phyloP scores from a whole-genome alignment of 208 protist genomes.

The Jaenimonas drosophilae region DNA sequence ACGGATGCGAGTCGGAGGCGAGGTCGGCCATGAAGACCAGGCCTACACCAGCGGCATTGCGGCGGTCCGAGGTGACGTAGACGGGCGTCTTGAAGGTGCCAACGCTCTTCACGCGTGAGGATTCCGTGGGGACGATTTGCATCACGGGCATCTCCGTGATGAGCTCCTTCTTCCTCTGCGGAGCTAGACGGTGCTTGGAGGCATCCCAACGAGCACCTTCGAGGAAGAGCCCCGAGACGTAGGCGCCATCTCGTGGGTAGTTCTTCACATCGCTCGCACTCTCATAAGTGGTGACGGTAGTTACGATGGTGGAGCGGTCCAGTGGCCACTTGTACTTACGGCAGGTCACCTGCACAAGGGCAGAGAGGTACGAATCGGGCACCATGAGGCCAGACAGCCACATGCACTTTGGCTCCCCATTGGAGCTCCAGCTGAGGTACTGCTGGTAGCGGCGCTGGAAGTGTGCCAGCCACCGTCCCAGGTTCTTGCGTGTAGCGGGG shows the following conservation, averaged over 20 bases:
- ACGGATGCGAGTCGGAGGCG: constrained; percentile 84
- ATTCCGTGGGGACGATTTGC: constrained; percentile 96
- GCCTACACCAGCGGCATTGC: constrained; percentile 96
- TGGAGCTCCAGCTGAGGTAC: constrained; percentile 92
- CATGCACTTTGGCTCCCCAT: constrained; percentile 96
- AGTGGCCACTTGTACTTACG: constrained; percentile 97
- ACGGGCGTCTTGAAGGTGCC: constrained; percentile 97
- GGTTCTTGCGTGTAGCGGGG: constrained; percentile 93
- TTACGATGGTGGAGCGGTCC: constrained; percentile 95
- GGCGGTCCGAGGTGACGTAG: constrained; percentile 95
- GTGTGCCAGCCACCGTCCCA: constrained; percentile 95
- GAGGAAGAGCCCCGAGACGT: constrained; percentile 94
- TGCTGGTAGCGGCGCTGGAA: constrained; percentile 91
- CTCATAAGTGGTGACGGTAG: constrained; percentile 84
- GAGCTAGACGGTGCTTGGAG: constrained; percentile 57
- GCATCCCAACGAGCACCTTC: constrained; percentile 97
- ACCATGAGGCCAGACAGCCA: constrained; percentile 99
- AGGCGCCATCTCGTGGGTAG: constrained; percentile 92
- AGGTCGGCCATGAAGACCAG: constrained; percentile 98
- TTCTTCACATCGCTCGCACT: constrained; percentile 60
- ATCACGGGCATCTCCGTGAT: constrained; percentile 96
- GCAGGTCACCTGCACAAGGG: constrained; percentile 97
- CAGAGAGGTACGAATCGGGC: constrained; percentile 97
- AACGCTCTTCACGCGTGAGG: constrained; percentile 90
- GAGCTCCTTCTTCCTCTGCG: constrained; percentile 94